Evolutionary conservation across 2,329 filamentous ascomycete species (phyloP), one percentile per base, ranked within the genome.

Genomic region (Paraphaeosphaeria minitans): DNA sequence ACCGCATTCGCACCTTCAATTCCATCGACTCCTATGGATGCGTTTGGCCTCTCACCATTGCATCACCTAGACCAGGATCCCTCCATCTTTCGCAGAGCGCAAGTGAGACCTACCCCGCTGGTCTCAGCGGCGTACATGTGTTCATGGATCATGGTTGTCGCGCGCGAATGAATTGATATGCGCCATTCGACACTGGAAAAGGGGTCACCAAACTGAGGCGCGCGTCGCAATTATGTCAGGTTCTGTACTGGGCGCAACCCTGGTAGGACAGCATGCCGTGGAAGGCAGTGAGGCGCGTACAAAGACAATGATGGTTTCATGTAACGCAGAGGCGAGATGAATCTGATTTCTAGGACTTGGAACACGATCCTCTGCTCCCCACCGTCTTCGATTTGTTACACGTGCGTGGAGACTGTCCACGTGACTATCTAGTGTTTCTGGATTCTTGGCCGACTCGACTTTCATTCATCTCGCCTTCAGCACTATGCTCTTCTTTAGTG

Each of bases 61-160:
- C 9, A 21, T n/a, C 39, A 10, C 35, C 31, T 14, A 52, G 16
- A 21, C 31, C 31, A 29, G 33, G 27, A 24, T 24, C 43, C 29
- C 35, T 46, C 21, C 43, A 46, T 46, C 24, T 1, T 46, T 29
- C 21, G 24, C 24, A 24, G 10, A 19, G 16, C 52, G 56, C 51
- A 54, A 46, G 24, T 52, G 43, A 46, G 16, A 46, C 43, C 9
- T 13, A 21, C 49, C 54, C 43, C 45, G 19, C 12, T 8, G 45
- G 45, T 48, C 33, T 48, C 24, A 27, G 24, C 24, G 24, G 24
- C 2, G 24, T 27, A 27, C 24, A 27, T 27, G 45, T 13, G n/a
- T 31, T 19, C 45, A 48, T 48, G 45, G 45, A 48, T 48, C 45
- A 48, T 48, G 45, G 45, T 48, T 48, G 45, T 48, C 45, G 45